Evolutionary conservation across 2,329 filamentous ascomycete genomes (phyloP).

Genomic region (Colletotrichum melonis): DNA sequence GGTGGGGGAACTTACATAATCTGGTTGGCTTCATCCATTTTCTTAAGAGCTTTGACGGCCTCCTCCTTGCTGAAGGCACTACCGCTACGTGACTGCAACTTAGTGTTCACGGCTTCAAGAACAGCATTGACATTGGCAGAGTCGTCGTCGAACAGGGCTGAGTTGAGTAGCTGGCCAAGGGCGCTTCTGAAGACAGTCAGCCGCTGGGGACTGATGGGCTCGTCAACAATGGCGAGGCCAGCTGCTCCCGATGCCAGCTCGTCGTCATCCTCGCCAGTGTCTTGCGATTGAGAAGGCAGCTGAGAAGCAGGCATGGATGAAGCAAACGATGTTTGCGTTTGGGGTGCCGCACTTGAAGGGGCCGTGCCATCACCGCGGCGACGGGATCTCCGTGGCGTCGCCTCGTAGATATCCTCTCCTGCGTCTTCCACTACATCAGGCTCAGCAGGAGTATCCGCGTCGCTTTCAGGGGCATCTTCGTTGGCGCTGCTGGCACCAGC

Average conservation of each 20-base stretch:
- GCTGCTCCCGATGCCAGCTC: constrained; percentile 56
- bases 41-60: constrained; percentile 79
- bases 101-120: constrained; percentile 81
- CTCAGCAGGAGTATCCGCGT: constrained; percentile 53
- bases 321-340: constrained; percentile 73
- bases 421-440: constrained; percentile 55
- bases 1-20: constrained; percentile 79
- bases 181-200: constrained; percentile 81
- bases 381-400: constrained; percentile 55
- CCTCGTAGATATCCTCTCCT: constrained; percentile 60
- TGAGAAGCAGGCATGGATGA: constrained; percentile 85
- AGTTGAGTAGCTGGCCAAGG: constrained; percentile 85
- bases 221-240: constrained; percentile 53
- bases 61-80: constrained; percentile 77
- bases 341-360: constrained; percentile 51
- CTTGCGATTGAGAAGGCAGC: constrained; percentile 59
- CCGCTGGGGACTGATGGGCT: constrained; percentile 70
- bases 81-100: constrained; percentile 64
- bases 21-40: constrained; percentile 85
- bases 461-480: constrained; percentile 57
- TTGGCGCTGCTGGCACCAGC: constrained; percentile 42
- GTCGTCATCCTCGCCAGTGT: constrained; percentile 56
- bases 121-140: constrained; percentile 80
- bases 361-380: constrained; percentile 45
- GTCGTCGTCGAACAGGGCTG: constrained; percentile 88